Evolutionary conservation across 208 protist species (phyloP).

Genomic region (Chromosphaera perkinsii): DNA sequence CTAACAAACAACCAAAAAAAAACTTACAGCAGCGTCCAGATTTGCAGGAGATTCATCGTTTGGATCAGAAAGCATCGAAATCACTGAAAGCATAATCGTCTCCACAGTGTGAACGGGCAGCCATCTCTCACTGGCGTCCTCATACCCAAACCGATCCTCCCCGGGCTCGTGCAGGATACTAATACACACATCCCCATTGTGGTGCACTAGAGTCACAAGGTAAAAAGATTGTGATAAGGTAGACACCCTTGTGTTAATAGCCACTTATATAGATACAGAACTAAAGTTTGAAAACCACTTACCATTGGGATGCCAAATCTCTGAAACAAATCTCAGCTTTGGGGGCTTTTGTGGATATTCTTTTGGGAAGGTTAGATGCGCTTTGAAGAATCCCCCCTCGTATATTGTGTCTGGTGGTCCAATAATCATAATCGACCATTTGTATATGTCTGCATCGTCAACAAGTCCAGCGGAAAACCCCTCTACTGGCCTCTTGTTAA

Average conservation of each 20-base stretch:
- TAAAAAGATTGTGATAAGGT: neutral
- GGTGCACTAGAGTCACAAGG: constrained; percentile 52
- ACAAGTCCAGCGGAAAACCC: constrained; percentile 66
- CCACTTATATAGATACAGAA: constrained; percentile 4
- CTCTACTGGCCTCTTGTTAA: constrained; percentile 59
- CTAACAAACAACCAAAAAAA: neutral
- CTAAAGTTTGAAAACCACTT: neutral
- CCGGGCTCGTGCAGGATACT: constrained; percentile 69
- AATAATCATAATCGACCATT: constrained; percentile 71
- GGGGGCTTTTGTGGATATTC: constrained; percentile 64
- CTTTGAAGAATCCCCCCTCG: constrained; percentile 66
- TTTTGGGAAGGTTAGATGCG: constrained; percentile 50
- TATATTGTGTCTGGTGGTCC: constrained; percentile 69
- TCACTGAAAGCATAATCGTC: constrained; percentile 70
- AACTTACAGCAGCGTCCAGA: constrained; percentile 66
- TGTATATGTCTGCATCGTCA: constrained; percentile 68
- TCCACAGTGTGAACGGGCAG: constrained; percentile 65
- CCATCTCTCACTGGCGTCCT: constrained; percentile 67
- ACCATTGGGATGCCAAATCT: constrained; percentile 77
- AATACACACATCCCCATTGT: constrained; percentile 69
- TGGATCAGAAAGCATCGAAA: constrained; percentile 71
- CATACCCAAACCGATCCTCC: constrained; percentile 66
- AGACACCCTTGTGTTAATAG: neutral
- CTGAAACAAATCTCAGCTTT: constrained; percentile 63
- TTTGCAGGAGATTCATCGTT: constrained; percentile 80